A percentile compares a stretch with the other conserved stretches of the same genome.
phyloP scores from a whole-genome alignment of 2,329 filamentous ascomycete genomes.

The Raffaelea deltoideospora region DNA sequence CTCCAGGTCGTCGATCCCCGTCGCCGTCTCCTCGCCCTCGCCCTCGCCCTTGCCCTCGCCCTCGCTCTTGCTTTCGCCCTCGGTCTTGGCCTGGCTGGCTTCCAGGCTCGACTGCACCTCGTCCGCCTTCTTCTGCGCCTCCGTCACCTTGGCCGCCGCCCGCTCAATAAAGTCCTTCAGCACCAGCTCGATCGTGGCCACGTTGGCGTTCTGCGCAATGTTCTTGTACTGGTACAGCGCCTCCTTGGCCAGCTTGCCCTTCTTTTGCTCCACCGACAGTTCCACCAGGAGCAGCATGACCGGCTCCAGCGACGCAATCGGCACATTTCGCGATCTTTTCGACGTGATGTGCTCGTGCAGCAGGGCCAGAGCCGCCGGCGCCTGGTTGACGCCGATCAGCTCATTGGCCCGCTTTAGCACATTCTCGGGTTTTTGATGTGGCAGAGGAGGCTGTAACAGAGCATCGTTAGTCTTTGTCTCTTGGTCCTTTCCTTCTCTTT shows the following conservation, averaged over 20 bases:
- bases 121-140: slow-evolving; percentile 90
- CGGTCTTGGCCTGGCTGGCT: slow-evolving; percentile 44
- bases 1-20: slow-evolving; percentile 86
- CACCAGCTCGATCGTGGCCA: slow-evolving; percentile 93
- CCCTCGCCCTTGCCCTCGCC: no score
- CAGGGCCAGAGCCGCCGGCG: slow-evolving; percentile 78
- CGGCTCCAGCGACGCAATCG: slow-evolving; percentile 89
- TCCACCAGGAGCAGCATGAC: slow-evolving; percentile 98
- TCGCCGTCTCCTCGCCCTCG: no score
- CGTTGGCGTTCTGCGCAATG: slow-evolving; percentile 97
- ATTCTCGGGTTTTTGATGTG: slow-evolving; percentile 97
- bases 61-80: no score
- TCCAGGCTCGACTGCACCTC: slow-evolving; percentile 83
- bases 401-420: slow-evolving; percentile 96
- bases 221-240: slow-evolving; percentile 99
- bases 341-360: slow-evolving; percentile 99
- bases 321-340: slow-evolving; percentile 93
- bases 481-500: no score
- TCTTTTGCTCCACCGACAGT: slow-evolving; percentile 90
- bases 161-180: slow-evolving; percentile 97
- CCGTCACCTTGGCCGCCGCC: slow-evolving; percentile 88
- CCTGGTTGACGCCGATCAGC: slow-evolving; percentile 94
- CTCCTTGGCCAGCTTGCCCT: slow-evolving; percentile 97
- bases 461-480: background rate
- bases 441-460: slow-evolving; percentile 59